A percentile compares a stretch with the other conserved stretches of the same genome.
These are phyloP conservation scores for Leucocoprinus leucothites DNA, from an alignment of 768 basidiomycete species.

Conservation along the genomic window DNA sequence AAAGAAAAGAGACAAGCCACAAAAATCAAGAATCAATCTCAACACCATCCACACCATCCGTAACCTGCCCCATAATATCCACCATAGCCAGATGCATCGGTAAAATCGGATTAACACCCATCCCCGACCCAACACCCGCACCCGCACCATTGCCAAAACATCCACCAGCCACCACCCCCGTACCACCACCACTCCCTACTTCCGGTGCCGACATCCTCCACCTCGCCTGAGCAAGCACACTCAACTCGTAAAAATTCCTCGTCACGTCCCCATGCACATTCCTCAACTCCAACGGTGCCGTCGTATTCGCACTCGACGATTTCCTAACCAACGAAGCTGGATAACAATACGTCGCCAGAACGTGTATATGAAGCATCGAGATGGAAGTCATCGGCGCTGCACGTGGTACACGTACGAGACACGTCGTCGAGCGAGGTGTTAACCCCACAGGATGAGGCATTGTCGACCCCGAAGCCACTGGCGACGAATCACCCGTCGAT, in stretches of 20 bases:
- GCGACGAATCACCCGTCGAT: slow-evolving; percentile 3
- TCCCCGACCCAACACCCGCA: not conserved
- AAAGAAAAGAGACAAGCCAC: slow-evolving; percentile 2
- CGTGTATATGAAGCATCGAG: slow-evolving; percentile 59
- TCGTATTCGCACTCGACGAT: slow-evolving; percentile 1
- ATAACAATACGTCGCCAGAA: slow-evolving; percentile 46
- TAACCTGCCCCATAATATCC: slow-evolving; percentile 45
- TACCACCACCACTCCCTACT: not conserved
- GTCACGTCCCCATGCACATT: slow-evolving; percentile 54
- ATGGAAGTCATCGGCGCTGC: slow-evolving; percentile 38
- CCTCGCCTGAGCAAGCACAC: slow-evolving; percentile 50
- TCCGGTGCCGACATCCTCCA: slow-evolving; percentile 35
- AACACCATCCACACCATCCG: slow-evolving; percentile 28
- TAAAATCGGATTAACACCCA: slow-evolving; percentile 44
- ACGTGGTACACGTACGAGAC: slow-evolving; percentile 54
- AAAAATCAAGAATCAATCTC: slow-evolving; percentile 21
- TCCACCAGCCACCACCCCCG: not conserved
- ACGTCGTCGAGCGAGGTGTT: slow-evolving; percentile 54
- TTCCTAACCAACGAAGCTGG: slow-evolving; percentile 19
- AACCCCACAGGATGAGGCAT: slow-evolving; percentile 36
- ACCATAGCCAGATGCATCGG: slow-evolving; percentile 77
- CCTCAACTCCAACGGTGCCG: slow-evolving; percentile 16
- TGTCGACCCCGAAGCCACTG: not conserved
- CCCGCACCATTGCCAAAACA: not conserved
- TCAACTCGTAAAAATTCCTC: slow-evolving; percentile 65